These are phyloP conservation scores for Phytophthora palmivora DNA, from an alignment of 352 stramenopile species.

Conservation along the genomic window DNA sequence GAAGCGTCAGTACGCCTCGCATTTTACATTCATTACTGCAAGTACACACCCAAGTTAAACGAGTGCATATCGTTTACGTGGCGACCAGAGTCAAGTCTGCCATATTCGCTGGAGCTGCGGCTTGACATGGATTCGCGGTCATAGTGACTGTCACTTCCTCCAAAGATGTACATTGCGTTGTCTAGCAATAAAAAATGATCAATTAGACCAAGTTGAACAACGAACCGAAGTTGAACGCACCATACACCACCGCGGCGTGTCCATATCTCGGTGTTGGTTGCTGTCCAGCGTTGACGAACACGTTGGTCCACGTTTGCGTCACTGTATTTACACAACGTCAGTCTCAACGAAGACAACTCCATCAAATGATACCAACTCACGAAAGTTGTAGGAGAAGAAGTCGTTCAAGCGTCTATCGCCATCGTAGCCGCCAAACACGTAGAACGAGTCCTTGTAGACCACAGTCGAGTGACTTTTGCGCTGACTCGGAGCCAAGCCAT, in stretches of 20 bases:
- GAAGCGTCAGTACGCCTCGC: conserved; percentile 2
- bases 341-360: conserved; percentile 1
- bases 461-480: conserved; percentile 94
- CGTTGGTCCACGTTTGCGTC: conserved; percentile 83
- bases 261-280: conserved; percentile 94
- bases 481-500: conserved; percentile 78
- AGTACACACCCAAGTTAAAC: conserved; percentile 90
- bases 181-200: conserved; percentile 13
- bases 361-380: conserved; percentile 42
- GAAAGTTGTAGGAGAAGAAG: conserved; percentile 95
- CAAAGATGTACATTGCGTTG: conserved; percentile 46
- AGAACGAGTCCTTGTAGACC: conserved; percentile 93
- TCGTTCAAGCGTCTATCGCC: conserved; percentile 93
- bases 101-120: conserved; percentile 93
- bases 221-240: conserved; percentile 28
- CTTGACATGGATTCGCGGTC: conserved; percentile 69
- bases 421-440: conserved; percentile 95
- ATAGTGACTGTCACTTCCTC: conserved; percentile 58
- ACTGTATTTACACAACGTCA: conserved; percentile 40
- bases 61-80: conserved; percentile 97
- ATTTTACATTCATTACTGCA: not conserved
- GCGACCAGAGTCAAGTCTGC: conserved; percentile 70
- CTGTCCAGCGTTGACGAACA: conserved; percentile 80
- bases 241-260: conserved; percentile 93
- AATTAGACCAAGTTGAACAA: not conserved